Base-by-base conservation (phyloP, 345 rosid genomes). In the Sonneratia alba region DNA sequence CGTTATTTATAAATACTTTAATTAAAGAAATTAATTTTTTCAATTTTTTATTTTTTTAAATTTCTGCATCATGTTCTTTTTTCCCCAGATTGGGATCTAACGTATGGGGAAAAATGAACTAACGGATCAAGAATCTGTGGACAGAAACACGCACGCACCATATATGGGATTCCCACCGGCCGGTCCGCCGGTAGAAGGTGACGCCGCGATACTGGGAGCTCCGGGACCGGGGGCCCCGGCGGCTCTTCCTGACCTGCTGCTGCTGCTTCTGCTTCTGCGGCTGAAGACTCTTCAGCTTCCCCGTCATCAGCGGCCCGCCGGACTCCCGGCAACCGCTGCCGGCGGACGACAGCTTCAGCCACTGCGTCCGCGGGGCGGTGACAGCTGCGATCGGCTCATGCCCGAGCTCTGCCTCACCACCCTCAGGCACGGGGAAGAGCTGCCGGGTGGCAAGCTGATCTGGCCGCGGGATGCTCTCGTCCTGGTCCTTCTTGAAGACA, bases 121-220 rank as follows among this genome's bases (percentile, higher is more conserved):
- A 42, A 24, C 14, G 19, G 68, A 66, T 53, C 32, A 27, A 57
- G 43, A 19, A 68, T 27, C 1, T 11, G 36, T 59, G 34, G 45
- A 40, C 66, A 32, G 22, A 34, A 34, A 71, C 55, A 73, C 73
- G 21, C 49, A 61, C 79, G 42, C 32, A 96, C 99, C 98, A 96
- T 71, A 96, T 96, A 79, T 96, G 99, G 10, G 99, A 96, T 70
- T 96, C 99, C 99, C 99, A 96, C 57, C 99, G 83, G 68, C 99
- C 97, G 36, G 99, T 96, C 71, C 99, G 74, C 68, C 98, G 86
- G 81, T 96, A 96, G 84, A 92, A 96, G 61, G 99, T 96, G 72
- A 92, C 98, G 7, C 99, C 99, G 34, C 99, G 84, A 77, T 89
- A 96, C 76, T 96, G 98, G 13, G 98, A 96, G 88, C 99, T 96